Evolutionary conservation across 108 stramenopile genomes (phyloP), one percentile per base, ranked within the genome.

Genomic region (Fistulifera solaris): DNA sequence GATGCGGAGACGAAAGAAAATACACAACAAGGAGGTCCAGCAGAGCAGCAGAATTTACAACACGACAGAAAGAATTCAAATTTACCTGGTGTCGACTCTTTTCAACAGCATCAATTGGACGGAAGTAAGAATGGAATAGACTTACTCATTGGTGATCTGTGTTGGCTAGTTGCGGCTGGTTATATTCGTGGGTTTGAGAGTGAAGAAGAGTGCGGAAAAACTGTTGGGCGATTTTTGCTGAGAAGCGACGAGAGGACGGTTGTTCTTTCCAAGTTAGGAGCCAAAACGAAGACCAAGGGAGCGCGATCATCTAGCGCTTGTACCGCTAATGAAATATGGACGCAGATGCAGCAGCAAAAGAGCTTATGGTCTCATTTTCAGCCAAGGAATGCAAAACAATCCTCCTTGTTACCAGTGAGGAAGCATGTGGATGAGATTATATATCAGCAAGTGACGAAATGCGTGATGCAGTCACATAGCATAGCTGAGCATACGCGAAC

Each of bases 131-230:
- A 8, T 6, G 31, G 31, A 35, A 35, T 35, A 35, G 31, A 35
- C 3, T 8, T 35, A 6, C 8, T 35, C 3, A 35, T 35, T 8
- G 8, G 6, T 35, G 31, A 35, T 8, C 6, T 35, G 31, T 35
- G 31, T 26, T 66, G 61, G 26, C 72, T 89, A 1, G n/a, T 49
- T 26, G 48, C 54, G 1, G 80, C 75, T 72, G 83, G 89, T n/a
- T 65, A 87, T 19, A 48, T 91, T 27, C 76, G 85, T 1, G 59
- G 78, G 1, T 91, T 91, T 48, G 43, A 65, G 1, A 61, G 55
- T 17, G 89, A 91, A 71, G 73, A 80, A 60, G 89, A 91, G 61
- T 91, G 89, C 66, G 89, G 85, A 26, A 60, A 56, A 12, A 69
- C 80, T 38, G 71, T 71, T 13, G 89, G 85, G 11, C 45, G 16